Conservation (phyloP, 345 rosid genomes). For the Eucalyptus albens region DNA sequence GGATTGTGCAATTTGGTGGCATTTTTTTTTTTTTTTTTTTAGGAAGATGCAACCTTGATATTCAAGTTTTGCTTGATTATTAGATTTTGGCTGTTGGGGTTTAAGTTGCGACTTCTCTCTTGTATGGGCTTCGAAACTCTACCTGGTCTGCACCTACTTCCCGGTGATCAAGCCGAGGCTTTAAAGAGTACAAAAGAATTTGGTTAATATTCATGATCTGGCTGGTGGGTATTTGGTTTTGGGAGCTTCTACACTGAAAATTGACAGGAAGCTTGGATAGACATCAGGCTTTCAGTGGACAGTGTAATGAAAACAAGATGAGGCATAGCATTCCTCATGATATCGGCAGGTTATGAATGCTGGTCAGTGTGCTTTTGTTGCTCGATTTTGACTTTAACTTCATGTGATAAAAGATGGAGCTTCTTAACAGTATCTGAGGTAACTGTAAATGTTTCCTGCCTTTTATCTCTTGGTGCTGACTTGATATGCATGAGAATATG, state of each 20-base stretch:
- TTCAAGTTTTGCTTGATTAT: not conserved
- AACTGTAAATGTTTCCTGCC: constrained; percentile 59
- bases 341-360: constrained; percentile 71
- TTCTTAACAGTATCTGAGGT: constrained; percentile 88
- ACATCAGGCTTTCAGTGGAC: not conserved
- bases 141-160: not conserved
- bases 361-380: constrained; percentile 65
- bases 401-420: constrained; percentile 95
- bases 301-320: constrained; percentile 8
- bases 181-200: not conserved
- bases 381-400: constrained; percentile 75
- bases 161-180: not conserved
- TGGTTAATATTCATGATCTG: not conserved
- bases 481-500: not conserved
- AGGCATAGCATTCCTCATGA: constrained; percentile 15
- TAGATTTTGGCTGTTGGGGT: not conserved
- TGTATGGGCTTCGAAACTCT: not conserved
- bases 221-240: not conserved
- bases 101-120: not conserved
- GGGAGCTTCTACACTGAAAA: not conserved
- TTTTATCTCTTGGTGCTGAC: constrained; percentile 15
- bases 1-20: not conserved
- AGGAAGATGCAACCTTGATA: not conserved
- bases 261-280: not conserved
- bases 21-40: not conserved